Conservation (phyloP, 306 rosid genomes). For the Vigna mungo region DNA sequence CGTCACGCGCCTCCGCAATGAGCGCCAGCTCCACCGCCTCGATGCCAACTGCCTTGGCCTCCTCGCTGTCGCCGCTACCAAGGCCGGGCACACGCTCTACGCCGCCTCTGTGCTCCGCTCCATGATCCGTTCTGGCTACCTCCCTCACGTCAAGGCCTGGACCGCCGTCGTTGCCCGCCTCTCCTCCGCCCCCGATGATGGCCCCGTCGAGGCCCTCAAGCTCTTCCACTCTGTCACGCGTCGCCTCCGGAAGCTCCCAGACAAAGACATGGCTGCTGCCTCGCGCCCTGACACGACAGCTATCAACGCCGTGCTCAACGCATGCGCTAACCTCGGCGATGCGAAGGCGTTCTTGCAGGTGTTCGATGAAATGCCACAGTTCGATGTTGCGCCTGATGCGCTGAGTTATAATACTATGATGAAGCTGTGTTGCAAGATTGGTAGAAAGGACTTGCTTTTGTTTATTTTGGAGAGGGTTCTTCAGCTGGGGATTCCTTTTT, state of each 20-base stretch:
- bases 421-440: slow-evolving; percentile 72
- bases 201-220: slow-evolving; percentile 71
- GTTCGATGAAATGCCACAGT: slow-evolving; percentile 85
- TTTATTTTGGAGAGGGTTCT: slow-evolving; percentile 82
- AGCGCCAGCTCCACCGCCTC: slow-evolving; percentile 87
- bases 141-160: slow-evolving; percentile 97
- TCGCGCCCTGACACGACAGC: slow-evolving; percentile 92
- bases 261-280: slow-evolving; percentile 55
- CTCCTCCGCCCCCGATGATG: slow-evolving; percentile 61
- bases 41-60: slow-evolving; percentile 92
- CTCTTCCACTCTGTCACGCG: slow-evolving; percentile 64
- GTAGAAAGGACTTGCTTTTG: slow-evolving; percentile 74
- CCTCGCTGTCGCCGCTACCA: slow-evolving; percentile 80
- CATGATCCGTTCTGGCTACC: slow-evolving; percentile 98
- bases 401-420: slow-evolving; percentile 79
- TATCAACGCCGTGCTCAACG: slow-evolving; percentile 82
- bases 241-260: slow-evolving; percentile 59
- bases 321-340: slow-evolving; percentile 81
- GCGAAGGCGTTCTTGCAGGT: slow-evolving; percentile 69
- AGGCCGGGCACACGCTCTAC: slow-evolving; percentile 75
- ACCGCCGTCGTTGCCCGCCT: slow-evolving; percentile 88
- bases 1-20: slow-evolving; percentile 91
- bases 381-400: slow-evolving; percentile 69
- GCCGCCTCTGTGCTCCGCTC: slow-evolving; percentile 85
- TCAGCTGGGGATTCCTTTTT: slow-evolving; percentile 61